Evolutionary conservation across 495 filamentous ascomycete species (phyloP), one percentile per base, ranked within the genome.

Genomic region (Hypoxylon trugodes): DNA sequence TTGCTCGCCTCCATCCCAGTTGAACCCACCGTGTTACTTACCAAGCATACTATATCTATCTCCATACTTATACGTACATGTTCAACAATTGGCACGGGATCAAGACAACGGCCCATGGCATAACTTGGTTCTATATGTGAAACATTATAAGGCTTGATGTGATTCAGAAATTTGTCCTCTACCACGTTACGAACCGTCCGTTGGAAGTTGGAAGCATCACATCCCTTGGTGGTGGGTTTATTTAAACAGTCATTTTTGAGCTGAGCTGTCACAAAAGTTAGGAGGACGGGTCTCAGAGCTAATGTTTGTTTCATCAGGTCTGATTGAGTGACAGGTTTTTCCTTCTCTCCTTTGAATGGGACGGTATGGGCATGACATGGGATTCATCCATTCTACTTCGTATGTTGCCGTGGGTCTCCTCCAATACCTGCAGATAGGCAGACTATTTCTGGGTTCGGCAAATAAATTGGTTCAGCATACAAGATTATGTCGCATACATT

Each of bases 261-360:
- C 18, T 54, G 3, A 36, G 22, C 43, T 50, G 50, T 53, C 49
- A 55, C 51, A 53, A 50, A 45, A 42, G n/a, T n/a, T n/a, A 13
- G 45, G 38, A 61, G 32, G 59, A 63, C 42, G 43, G 47, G 51
- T 57, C 46, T 57, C 37, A 56, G 37, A 54, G 51, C 32, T 26
- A 51, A 21, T n/a, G 53, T 66, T 25, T 42, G 63, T 61, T 61
- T 66, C 63, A 66, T 66, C 62, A 47, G 42, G 49, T 59, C 43
- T 45, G 61, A 66, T 60, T 50, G 13, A 61, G 51, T 46, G 32
- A 37, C 54, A 54, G 18, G 8, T 30, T 49, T 59, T 47, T n/a
- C n/a, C n/a, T n/a, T n/a, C n/a, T n/a, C n/a, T n/a, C n/a, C n/a
- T n/a, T n/a, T n/a, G n/a, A 42, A 65, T 28, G 54, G 36, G 50